A percentile compares a stretch with the other conserved stretches of the same genome.
Evolutionary conservation across 495 filamentous ascomycete genomes (phyloP).

Genomic region (Parathielavia hyrcaniae): DNA sequence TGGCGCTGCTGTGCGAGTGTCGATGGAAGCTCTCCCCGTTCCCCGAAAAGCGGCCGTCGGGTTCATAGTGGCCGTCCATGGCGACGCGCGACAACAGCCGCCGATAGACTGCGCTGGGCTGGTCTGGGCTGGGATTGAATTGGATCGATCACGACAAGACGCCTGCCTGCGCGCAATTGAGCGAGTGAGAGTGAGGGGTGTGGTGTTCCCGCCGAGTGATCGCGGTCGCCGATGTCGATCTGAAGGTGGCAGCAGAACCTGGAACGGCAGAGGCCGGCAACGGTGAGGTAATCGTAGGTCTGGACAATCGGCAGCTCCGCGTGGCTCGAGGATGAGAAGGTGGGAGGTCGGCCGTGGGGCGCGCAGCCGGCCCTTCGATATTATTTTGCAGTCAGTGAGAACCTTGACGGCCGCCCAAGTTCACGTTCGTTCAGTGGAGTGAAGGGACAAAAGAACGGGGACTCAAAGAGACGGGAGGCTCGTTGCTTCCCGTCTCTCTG

Average conservation of each 20-base stretch:
- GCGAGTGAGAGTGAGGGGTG: neutral
- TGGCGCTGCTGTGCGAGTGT: constrained; percentile 23
- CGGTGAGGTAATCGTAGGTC: constrained; percentile 2
- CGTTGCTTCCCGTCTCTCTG: neutral
- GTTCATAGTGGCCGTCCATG: constrained; percentile 26
- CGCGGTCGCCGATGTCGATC: constrained; percentile 6
- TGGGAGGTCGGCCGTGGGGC: constrained; percentile 15
- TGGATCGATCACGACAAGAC: too few relatives aligned
- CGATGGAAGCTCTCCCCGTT: constrained; percentile 20
- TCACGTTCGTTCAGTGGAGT: neutral
- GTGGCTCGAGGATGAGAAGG: constrained; percentile 2
- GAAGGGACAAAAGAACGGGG: neutral
- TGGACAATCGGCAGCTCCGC: constrained; percentile 1
- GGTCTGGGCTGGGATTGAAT: neutral
- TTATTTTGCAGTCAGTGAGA: constrained; percentile 25
- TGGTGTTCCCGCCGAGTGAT: neutral
- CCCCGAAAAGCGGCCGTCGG: constrained; percentile 19
- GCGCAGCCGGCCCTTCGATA: constrained; percentile 13
- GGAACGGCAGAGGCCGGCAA: neutral
- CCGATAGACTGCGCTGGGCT: neutral
- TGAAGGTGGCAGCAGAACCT: neutral
- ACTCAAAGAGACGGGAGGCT: neutral
- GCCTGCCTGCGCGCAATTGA: neutral
- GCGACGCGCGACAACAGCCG: neutral
- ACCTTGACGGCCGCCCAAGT: constrained; percentile 24